Evolutionary conservation across 495 filamentous ascomycete species (phyloP).

Genomic region (Emericellopsis terricola): DNA sequence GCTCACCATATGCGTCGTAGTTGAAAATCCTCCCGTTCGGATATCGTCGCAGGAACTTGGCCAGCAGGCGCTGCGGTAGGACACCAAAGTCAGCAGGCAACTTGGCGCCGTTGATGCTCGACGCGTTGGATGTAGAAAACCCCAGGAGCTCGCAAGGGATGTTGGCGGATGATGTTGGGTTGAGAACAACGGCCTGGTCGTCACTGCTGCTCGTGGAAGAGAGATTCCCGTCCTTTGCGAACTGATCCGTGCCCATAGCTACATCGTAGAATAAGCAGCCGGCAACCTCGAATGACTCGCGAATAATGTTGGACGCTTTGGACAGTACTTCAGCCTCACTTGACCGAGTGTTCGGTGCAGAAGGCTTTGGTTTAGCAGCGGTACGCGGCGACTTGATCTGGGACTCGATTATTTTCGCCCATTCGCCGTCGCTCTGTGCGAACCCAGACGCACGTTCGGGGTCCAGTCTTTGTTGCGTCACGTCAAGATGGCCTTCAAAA

Average conservation of each 20-base stretch:
- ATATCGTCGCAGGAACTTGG: slow-evolving; percentile 36
- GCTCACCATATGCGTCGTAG: slow-evolving; percentile 26
- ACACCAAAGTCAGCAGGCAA: no score
- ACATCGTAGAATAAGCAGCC: slow-evolving; percentile 35
- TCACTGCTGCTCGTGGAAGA: slow-evolving; percentile 4
- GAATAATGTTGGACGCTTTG: slow-evolving; percentile 28
- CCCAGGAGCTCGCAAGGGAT: slow-evolving; percentile 11
- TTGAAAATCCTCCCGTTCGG: slow-evolving; percentile 41
- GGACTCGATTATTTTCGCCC: no score
- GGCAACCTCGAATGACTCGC: slow-evolving; percentile 32
- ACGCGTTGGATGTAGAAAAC: slow-evolving; percentile 12
- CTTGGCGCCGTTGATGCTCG: slow-evolving; percentile 5
- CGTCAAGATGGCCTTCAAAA: no score
- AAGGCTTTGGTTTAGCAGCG: no score
- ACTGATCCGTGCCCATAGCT: slow-evolving; percentile 8
- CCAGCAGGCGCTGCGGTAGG: slow-evolving; percentile 29
- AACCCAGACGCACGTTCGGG: neutral
- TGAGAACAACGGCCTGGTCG: neutral
- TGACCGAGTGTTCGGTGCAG: no score
- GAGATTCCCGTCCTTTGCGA: neutral
- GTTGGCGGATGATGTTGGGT: neutral
- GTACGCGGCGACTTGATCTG: no score
- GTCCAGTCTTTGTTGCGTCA: slow-evolving; percentile 5
- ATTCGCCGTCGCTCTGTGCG: slow-evolving; percentile 5
- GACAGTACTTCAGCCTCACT: no score